phyloP scores from a whole-genome alignment of 2,329 filamentous ascomycete genomes.

The Neofusicoccum sp. region DNA sequence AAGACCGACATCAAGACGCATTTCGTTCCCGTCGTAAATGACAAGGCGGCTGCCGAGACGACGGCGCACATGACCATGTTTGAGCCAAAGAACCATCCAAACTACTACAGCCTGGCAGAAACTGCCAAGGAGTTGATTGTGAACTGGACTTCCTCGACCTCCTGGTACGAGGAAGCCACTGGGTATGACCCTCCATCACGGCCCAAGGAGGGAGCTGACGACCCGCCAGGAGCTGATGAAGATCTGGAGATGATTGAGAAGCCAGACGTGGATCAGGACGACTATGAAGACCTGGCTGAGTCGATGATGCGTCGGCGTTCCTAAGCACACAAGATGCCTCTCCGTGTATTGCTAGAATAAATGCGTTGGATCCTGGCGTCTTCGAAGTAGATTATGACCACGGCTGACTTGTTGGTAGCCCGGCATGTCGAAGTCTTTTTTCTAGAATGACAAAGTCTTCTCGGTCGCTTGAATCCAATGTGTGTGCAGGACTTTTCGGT shows the following conservation, averaged over 20 bases:
- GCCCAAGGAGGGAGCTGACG: slow-evolving; percentile 16
- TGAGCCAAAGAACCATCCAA: slow-evolving; percentile 69
- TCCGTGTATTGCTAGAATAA: slow-evolving; percentile 6
- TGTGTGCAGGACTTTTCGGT: no score
- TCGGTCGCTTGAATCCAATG: no score
- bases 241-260: slow-evolving; percentile 29
- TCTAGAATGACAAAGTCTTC: no score
- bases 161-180: slow-evolving; percentile 61
- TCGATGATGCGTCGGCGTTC: slow-evolving; percentile 13
- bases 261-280: slow-evolving; percentile 24
- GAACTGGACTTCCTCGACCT: slow-evolving; percentile 60
- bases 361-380: not conserved
- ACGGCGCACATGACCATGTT: slow-evolving; percentile 84
- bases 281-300: slow-evolving; percentile 21
- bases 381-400: not conserved
- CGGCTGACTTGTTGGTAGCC: not conserved
- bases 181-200: slow-evolving; percentile 12
- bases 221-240: slow-evolving; percentile 14
- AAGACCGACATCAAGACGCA: slow-evolving; percentile 36
- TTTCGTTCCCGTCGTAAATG: slow-evolving; percentile 63
- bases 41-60: slow-evolving; percentile 76
- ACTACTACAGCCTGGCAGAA: slow-evolving; percentile 68
- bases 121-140: slow-evolving; percentile 67
- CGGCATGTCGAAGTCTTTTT: not conserved
- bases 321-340: slow-evolving; percentile 4